phyloP scores from a whole-genome alignment of 768 basidiomycete genomes.

The Leccinum obscurum region DNA sequence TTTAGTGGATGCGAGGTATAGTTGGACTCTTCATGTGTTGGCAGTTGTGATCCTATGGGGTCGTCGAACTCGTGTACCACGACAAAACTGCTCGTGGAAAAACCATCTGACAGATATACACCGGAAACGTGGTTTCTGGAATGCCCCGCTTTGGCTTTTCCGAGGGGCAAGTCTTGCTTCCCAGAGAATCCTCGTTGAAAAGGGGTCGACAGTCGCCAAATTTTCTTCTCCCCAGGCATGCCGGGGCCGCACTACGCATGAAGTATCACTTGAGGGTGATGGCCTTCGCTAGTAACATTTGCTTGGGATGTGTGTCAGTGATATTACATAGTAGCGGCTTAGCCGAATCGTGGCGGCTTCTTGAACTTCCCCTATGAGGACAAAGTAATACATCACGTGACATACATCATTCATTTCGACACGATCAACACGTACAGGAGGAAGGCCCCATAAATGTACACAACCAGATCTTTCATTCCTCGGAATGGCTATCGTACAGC shows the following conservation, averaged over 20 bases:
- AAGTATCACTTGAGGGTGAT: constrained; percentile 2
- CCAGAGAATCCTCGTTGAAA: constrained; percentile 20
- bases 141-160: background rate
- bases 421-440: background rate
- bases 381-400: constrained; percentile 12
- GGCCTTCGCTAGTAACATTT: background rate
- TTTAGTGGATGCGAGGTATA: background rate
- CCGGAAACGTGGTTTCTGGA: constrained; percentile 17
- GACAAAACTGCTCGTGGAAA: constrained; percentile 15
- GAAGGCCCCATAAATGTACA: constrained; percentile 7
- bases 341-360: background rate
- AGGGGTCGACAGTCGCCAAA: constrained; percentile 22
- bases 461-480: constrained; percentile 36
- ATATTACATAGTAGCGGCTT: background rate
- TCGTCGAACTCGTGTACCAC: constrained; percentile 30
- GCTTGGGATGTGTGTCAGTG: background rate
- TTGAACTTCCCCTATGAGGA: constrained; percentile 11
- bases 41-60: background rate
- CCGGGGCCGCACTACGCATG: constrained; percentile 12
- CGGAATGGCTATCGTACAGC: constrained; percentile 65
- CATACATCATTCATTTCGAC: background rate
- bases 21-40: background rate
- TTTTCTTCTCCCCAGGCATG: constrained; percentile 31
- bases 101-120: constrained; percentile 24
- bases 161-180: constrained; percentile 8